Base-by-base conservation (phyloP, 2,329 filamentous ascomycete species). In the Mariannaea elegans region DNA sequence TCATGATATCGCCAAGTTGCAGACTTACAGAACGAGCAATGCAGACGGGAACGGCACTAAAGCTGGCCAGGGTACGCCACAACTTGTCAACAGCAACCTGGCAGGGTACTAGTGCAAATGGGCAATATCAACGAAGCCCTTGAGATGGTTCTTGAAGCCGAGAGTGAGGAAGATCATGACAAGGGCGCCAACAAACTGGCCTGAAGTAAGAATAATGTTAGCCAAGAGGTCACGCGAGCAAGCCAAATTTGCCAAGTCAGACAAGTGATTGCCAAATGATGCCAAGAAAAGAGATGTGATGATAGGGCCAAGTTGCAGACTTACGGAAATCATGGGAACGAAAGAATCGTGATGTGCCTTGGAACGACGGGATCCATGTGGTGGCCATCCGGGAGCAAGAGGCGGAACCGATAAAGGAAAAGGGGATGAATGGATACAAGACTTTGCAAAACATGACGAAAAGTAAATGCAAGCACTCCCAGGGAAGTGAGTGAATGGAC, bases 31-130 rank as follows among this genome's bases (percentile, higher is more conserved):
- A 95, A 95, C n/a, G 85, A 18, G 92, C 92, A 63, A 94, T 87
- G 73, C 88, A 91, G 39, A 89, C 92, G 2, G 92, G 92, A 8
- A 95, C 86, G 42, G 90, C 91, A 65, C 92, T 91, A 70, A 94
- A 91, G 12, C 91, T 91, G 71, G 95, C 91, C 47, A 95, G 83
- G 13, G 88, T 83, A 66, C 92, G 86, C 92, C 92, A 95, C 90
- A 94, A 93, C 82, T 93, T 93, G 79, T 95, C 92, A 6, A 94
- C 90, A 9, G 74, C 72, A n/a, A 78, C 56, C 39, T 72, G 75
- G 62, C 76, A 78, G 19, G 9, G 64, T 65, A 39, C 74, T 76
- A n/a, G 58, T 65, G 74, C 92, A 95, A 6, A 45, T 81, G 75
- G 23, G 78, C 79, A 4, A 83, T 80, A 5, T 78, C 79, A 24